phyloP scores from a whole-genome alignment of 768 basidiomycete species.

The Mrakia frigida region DNA sequence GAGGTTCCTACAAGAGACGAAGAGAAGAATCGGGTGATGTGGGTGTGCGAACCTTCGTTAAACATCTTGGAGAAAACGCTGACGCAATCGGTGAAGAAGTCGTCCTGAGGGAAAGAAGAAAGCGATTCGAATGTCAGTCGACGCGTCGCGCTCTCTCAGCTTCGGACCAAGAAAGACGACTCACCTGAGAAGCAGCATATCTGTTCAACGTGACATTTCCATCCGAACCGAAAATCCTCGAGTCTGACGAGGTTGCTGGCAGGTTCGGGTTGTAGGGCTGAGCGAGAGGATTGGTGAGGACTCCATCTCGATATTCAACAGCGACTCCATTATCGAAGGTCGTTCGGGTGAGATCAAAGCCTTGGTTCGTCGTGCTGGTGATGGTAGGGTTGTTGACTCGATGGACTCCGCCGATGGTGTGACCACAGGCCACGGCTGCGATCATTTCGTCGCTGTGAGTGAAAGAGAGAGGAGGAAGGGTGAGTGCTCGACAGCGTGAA shows the following conservation, averaged over 20 bases:
- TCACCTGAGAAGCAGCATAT: conserved; percentile 17
- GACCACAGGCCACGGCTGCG: conserved; percentile 20
- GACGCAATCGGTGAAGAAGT: conserved; percentile 25
- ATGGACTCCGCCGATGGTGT: conserved; percentile 29
- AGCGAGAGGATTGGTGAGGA: conserved; percentile 12
- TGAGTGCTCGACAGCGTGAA: too few relatives aligned
- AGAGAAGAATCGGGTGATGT: not conserved
- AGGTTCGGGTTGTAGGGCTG: not conserved
- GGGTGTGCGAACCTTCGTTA: conserved; percentile 3
- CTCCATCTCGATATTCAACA: conserved; percentile 15
- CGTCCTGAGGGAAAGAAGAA: not conserved
- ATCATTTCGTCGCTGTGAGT: conserved; percentile 21
- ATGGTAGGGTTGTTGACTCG: conserved; percentile 21
- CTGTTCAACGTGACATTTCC: conserved; percentile 21
- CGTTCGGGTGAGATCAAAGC: conserved; percentile 4
- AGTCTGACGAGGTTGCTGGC: conserved; percentile 12
- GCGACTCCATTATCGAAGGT: conserved; percentile 26
- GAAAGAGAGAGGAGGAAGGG: not conserved
- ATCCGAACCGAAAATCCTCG: conserved; percentile 8
- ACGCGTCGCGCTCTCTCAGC: too few relatives aligned
- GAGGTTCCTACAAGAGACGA: not conserved
- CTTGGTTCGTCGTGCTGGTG: not conserved
- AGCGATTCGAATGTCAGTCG: not conserved
- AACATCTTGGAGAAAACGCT: not conserved
- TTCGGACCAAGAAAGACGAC: not conserved